Evolutionary conservation across 2,329 filamentous ascomycete species (phyloP).

Genomic region (Paraphoma sp.): DNA sequence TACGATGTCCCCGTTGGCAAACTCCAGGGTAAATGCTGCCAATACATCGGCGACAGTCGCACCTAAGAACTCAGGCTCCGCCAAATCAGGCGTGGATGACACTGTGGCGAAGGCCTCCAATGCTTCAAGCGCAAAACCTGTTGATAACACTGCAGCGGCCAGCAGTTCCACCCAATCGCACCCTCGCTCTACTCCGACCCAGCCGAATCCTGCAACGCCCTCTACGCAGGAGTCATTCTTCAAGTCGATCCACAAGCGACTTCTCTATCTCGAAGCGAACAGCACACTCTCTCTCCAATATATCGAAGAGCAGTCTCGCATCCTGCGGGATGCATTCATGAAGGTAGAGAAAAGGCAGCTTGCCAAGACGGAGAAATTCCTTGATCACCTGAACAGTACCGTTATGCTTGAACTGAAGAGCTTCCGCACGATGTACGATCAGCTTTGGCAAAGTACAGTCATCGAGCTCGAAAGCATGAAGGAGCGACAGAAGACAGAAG

Average conservation of each 20-base stretch:
- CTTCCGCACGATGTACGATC: constrained; percentile 82
- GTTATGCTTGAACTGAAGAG: constrained; percentile 73
- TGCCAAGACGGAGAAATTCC: constrained; percentile 79
- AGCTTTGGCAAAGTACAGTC: constrained; percentile 95
- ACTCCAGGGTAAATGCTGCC: not conserved
- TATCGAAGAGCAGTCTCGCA: constrained; percentile 93
- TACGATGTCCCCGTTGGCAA: not conserved
- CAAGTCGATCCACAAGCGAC: constrained; percentile 91
- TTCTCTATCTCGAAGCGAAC: constrained; percentile 90
- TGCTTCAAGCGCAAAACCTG: constrained; percentile 14
- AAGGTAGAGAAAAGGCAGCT: constrained; percentile 88
- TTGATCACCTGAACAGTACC: constrained; percentile 85
- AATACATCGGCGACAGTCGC: not conserved
- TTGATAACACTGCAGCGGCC: constrained; percentile 25
- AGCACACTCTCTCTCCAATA: constrained; percentile 92
- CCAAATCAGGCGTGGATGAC: constrained; percentile 17
- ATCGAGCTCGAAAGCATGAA: constrained; percentile 89
- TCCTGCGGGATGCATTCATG: constrained; percentile 84
- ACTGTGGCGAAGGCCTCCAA: constrained; percentile 13
- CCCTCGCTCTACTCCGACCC: constrained; percentile 47
- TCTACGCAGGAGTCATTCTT: constrained; percentile 98
- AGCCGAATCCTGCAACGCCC: constrained; percentile 66
- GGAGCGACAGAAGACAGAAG: constrained; percentile 81
- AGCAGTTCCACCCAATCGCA: constrained; percentile 23
- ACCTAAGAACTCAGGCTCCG: constrained; percentile 6